A percentile compares a stretch with the other conserved stretches of the same genome.
Conservation (phyloP, 2,329 filamentous ascomycete species). For the Penicillium sp. region DNA sequence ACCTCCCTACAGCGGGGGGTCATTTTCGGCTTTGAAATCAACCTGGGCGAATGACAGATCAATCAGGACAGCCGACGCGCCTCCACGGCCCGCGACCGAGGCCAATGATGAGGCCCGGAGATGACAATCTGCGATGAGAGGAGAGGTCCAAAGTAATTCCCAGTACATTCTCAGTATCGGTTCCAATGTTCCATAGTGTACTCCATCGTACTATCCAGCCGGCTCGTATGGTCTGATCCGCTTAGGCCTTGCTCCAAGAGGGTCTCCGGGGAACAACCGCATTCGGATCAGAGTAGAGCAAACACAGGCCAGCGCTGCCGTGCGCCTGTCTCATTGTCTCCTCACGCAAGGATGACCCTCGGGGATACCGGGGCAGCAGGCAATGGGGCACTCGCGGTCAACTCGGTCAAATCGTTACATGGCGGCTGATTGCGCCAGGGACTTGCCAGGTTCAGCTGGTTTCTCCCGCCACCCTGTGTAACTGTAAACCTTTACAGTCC, state of each 20-base stretch:
- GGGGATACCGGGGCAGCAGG: neutral
- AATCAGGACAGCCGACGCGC: neutral
- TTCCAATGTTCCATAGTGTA: neutral
- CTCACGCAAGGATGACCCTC: neutral
- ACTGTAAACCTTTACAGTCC: neutral
- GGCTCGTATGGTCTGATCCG: neutral
- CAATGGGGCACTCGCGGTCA: neutral
- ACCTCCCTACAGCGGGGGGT: neutral
- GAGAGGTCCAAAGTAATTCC: neutral
- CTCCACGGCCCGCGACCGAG: conserved; percentile 7
- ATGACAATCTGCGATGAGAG: neutral
- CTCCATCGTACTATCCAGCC: neutral
- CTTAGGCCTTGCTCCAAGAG: neutral
- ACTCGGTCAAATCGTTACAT: neutral
- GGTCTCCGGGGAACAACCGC: conserved; percentile 2
- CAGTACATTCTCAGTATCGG: neutral
- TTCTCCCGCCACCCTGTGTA: neutral
- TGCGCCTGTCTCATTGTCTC: neutral
- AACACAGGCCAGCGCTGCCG: neutral
- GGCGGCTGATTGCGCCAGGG: conserved; percentile 7
- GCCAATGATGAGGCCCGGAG: neutral
- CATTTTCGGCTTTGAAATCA: neutral
- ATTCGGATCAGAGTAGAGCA: neutral
- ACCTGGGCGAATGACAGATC: neutral
- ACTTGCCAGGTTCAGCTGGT: neutral